A percentile compares a stretch with the other conserved stretches of the same genome.
Conservation (phyloP, 2,329 filamentous ascomycete species). For the Cladosporium oxysporum region DNA sequence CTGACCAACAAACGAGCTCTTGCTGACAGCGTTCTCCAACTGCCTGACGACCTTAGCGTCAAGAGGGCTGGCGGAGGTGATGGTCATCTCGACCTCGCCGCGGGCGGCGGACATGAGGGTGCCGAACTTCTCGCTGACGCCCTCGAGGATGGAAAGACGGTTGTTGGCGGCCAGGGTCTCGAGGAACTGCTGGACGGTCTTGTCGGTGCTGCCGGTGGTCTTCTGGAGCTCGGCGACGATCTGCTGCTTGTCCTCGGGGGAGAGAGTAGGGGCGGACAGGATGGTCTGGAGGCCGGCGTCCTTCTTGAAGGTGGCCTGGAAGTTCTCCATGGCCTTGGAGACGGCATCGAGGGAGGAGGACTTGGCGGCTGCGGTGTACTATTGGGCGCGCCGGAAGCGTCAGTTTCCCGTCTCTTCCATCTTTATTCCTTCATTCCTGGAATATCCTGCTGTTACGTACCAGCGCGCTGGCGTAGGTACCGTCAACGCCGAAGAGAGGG, state of each 20-base stretch:
- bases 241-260: conserved; percentile 74
- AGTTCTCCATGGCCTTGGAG: conserved; percentile 73
- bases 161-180: conserved; percentile 92
- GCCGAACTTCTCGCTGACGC: conserved; percentile 83
- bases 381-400: conserved; percentile 24
- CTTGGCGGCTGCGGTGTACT: conserved; percentile 98
- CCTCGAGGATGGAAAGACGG: conserved; percentile 78
- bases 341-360: conserved; percentile 80
- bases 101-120: conserved; percentile 84
- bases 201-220: conserved; percentile 67
- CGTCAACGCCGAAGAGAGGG: conserved; percentile 91
- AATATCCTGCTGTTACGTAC: conserved; percentile 59
- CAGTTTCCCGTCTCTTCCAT: conserved; percentile 15
- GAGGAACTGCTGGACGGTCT: conserved; percentile 93
- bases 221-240: conserved; percentile 88
- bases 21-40: conserved; percentile 83
- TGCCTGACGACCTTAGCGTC: conserved; percentile 83
- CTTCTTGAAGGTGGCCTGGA: conserved; percentile 72
- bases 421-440: conserved; percentile 14
- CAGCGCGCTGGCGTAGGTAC: conserved; percentile 97
- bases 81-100: conserved; percentile 89
- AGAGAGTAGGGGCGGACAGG: conserved; percentile 79
- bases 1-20: conserved; percentile 82
- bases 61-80: conserved; percentile 87
- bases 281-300: conserved; percentile 79